These are phyloP conservation scores for Thymus mandschuricus DNA, from an alignment of 257 asterid genomes.

Conservation along the genomic window DNA sequence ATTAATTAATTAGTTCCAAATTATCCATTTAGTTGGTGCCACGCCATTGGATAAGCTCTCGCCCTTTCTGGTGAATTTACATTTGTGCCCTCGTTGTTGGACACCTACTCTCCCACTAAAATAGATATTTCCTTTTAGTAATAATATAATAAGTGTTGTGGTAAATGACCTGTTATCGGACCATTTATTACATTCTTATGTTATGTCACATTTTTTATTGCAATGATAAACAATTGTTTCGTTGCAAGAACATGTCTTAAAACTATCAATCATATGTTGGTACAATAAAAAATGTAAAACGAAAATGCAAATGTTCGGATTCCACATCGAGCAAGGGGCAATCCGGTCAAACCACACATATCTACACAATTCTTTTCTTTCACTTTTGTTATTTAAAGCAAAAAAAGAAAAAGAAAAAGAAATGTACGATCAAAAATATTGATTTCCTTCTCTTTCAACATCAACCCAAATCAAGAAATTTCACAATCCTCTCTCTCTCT, in stretches of 20 bases:
- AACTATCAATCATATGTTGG: too few species aligned
- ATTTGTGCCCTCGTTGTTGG: slow-evolving; percentile 13
- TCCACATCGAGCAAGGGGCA: slow-evolving; percentile 25
- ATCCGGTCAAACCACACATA: slow-evolving; percentile 5
- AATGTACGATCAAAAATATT: background rate
- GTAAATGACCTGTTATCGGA: too few species aligned
- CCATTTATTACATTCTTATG: too few species aligned
- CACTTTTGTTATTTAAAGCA: slow-evolving; percentile 5
- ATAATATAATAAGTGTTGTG: too few species aligned
- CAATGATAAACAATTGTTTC: too few species aligned
- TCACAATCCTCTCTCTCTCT: background rate
- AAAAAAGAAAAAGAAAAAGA: too few species aligned
- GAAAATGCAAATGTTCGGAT: too few species aligned
- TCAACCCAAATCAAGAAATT: slow-evolving; percentile 6
- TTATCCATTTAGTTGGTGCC: slow-evolving; percentile 28
- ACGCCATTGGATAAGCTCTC: slow-evolving; percentile 33
- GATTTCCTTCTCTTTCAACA: background rate
- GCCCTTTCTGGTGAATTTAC: slow-evolving; percentile 1
- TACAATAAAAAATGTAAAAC: too few species aligned
- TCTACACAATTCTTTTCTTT: background rate
- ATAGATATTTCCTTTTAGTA: too few species aligned
- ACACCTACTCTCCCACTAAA: background rate
- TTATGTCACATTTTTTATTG: too few species aligned
- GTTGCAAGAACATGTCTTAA: too few species aligned
- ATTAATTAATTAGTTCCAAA: background rate